These are phyloP conservation scores for Xerocomellus chrysenteron DNA, from an alignment of 768 basidiomycete species.

Conservation along the genomic window DNA sequence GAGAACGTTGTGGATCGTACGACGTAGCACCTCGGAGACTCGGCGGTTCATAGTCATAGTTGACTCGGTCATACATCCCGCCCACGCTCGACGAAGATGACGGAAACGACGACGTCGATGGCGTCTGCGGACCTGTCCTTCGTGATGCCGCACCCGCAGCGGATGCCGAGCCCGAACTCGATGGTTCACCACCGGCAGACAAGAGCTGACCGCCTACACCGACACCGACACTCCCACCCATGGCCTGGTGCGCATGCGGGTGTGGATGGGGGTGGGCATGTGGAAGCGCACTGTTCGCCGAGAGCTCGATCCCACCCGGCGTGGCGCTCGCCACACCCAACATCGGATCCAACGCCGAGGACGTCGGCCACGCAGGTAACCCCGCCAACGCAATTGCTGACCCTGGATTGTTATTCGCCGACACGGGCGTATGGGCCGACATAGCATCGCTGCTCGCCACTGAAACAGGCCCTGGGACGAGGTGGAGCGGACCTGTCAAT, in stretches of 20 bases:
- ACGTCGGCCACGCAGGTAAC: conserved; percentile 33
- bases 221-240: conserved; percentile 6
- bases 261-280: conserved; percentile 10
- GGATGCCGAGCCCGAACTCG: conserved; percentile 11
- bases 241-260: conserved; percentile 13
- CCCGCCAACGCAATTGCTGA: conserved; percentile 28
- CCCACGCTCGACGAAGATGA: conserved; percentile 15
- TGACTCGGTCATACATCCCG: conserved; percentile 23
- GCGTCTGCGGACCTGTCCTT: conserved; percentile 14
- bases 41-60: conserved; percentile 21
- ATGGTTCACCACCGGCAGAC: conserved; percentile 11
- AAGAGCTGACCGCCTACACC: conserved; percentile 21
- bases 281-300: conserved; percentile 10
- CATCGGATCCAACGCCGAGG: conserved; percentile 33
- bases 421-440: conserved; percentile 20
- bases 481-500: conserved; percentile 20
- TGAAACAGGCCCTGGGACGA: conserved; percentile 19
- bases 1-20: conserved; percentile 23
- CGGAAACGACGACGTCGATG: conserved; percentile 17
- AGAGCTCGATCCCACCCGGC: conserved; percentile 33
- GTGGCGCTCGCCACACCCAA: conserved; percentile 32
- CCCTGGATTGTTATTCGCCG: conserved; percentile 7
- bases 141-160: conserved; percentile 2
- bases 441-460: conserved; percentile 15
- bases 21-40: conserved; percentile 15